Conservation (phyloP, 257 asterid species). For the Solanum corneliomulleri region DNA sequence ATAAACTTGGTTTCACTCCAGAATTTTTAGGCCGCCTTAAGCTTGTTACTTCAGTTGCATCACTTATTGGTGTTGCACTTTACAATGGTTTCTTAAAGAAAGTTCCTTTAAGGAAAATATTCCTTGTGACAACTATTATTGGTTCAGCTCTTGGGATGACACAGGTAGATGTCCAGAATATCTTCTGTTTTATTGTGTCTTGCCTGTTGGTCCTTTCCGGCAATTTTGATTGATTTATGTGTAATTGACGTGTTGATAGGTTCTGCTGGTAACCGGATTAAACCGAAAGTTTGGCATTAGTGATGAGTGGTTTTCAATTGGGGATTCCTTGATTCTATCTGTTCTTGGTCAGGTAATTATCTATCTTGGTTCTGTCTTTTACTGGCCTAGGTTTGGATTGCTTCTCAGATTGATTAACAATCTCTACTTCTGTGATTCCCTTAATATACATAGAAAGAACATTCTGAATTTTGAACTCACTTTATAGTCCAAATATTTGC, state of each 20-base stretch:
- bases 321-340: slow-evolving; percentile 84
- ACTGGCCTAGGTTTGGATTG: background rate
- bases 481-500: background rate
- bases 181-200: background rate
- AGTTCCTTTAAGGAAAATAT: slow-evolving; percentile 74
- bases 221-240: background rate
- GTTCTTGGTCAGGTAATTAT: slow-evolving; percentile 83
- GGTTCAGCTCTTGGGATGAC: slow-evolving; percentile 87
- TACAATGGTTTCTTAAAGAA: slow-evolving; percentile 78
- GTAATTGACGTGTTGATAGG: slow-evolving; percentile 16
- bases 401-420: background rate
- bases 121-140: slow-evolving; percentile 52
- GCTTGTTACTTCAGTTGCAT: slow-evolving; percentile 84
- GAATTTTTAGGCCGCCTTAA: slow-evolving; percentile 97
- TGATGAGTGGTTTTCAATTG: slow-evolving; percentile 94
- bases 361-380: background rate
- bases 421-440: background rate
- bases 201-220: background rate
- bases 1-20: slow-evolving; percentile 80
- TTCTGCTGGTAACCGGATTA: slow-evolving; percentile 77
- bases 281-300: slow-evolving; percentile 68
- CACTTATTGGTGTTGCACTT: slow-evolving; percentile 83
- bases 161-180: slow-evolving; percentile 36
- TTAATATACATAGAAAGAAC: background rate
- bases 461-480: background rate